These are phyloP conservation scores for Saturnispora besseyi DNA, from an alignment of 805 yeast species.

Conservation along the genomic window DNA sequence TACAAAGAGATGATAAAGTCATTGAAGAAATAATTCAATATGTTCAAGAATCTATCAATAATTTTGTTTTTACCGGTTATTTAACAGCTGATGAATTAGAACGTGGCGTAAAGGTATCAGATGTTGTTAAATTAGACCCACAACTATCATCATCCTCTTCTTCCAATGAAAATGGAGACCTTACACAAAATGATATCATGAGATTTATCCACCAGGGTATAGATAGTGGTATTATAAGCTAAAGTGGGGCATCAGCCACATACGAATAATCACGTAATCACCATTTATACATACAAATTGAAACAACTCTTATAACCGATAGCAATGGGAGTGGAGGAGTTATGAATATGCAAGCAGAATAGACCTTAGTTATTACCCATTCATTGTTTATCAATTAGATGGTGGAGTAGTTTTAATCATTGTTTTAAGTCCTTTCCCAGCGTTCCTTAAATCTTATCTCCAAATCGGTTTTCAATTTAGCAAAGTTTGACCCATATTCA, in stretches of 20 bases:
- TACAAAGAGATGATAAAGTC: constrained; percentile 46
- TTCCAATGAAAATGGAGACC: constrained; percentile 11
- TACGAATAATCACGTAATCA: constrained; percentile 1
- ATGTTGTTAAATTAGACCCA: constrained; percentile 9
- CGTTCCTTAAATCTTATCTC: not conserved
- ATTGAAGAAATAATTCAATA: constrained; percentile 58
- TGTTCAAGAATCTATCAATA: constrained; percentile 44
- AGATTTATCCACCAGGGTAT: constrained; percentile 40
- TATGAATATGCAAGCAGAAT: not conserved
- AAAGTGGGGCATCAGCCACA: constrained; percentile 1
- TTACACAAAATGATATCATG: constrained; percentile 32
- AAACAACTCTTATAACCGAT: not conserved
- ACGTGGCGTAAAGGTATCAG: constrained; percentile 18
- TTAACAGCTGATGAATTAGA: constrained; percentile 42
- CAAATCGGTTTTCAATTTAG: not conserved
- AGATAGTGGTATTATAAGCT: constrained; percentile 15
- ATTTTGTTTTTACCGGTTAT: constrained; percentile 54
- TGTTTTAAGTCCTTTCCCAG: constrained; percentile 4
- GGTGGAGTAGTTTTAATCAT: not conserved
- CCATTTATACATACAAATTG: not conserved
- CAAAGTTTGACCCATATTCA: constrained; percentile 1
- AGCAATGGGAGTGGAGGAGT: not conserved
- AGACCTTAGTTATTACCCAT: not conserved
- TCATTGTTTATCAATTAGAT: not conserved
- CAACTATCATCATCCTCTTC: not conserved